A percentile compares a stretch with the other conserved stretches of the same genome.
Conservation (phyloP, 1,139 yeast genomes). For the Lodderomyces theae region DNA sequence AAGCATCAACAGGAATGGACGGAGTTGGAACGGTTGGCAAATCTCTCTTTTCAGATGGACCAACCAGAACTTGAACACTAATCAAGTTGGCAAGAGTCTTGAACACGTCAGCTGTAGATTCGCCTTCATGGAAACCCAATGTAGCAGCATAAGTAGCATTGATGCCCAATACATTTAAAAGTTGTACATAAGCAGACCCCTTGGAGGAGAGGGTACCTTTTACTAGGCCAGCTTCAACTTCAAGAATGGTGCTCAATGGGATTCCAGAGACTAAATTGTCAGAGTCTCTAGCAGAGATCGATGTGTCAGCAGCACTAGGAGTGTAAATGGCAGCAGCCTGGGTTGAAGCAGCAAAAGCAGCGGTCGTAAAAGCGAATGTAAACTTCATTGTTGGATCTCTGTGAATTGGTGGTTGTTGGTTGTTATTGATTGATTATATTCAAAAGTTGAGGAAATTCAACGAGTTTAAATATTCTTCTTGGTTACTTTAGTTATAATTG, state of each 20-base stretch:
- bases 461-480: neutral
- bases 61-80: neutral
- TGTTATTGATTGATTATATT: neutral
- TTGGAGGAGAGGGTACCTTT: slow-evolving; percentile 3
- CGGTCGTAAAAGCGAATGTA: neutral
- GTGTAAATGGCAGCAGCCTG: slow-evolving; percentile 6
- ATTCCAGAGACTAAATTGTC: neutral
- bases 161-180: slow-evolving; percentile 1
- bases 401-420: neutral
- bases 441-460: neutral
- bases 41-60: neutral
- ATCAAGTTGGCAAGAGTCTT: neutral
- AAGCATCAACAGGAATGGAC: neutral
- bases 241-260: neutral
- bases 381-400: neutral
- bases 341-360: slow-evolving; percentile 3
- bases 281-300: neutral
- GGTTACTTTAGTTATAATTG: too few species aligned
- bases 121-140: slow-evolving; percentile 1
- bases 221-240: neutral
- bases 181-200: slow-evolving; percentile 7
- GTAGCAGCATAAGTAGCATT: slow-evolving; percentile 1
- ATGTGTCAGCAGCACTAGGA: slow-evolving; percentile 2
- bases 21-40: too few species aligned
- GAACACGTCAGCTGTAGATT: neutral